A percentile compares a stretch with the other conserved stretches of the same genome.
These are phyloP conservation scores for Saksenaea vasiformis DNA, from an alignment of 371 early-diverging fungal genomes.

Conservation along the genomic window DNA sequence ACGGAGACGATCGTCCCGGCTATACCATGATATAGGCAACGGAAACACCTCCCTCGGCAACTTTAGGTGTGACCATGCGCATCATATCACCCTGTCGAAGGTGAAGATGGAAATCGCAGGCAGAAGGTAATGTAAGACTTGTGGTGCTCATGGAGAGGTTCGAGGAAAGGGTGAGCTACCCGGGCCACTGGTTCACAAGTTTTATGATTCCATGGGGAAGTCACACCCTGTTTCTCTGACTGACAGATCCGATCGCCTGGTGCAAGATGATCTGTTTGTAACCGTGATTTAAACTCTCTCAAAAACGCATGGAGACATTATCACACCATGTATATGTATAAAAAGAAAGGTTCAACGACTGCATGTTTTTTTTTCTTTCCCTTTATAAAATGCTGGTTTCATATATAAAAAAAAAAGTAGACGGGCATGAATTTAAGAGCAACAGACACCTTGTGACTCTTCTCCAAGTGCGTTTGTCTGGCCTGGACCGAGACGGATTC, in stretches of 20 bases:
- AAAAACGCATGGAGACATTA: no score
- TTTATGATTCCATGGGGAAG: no score
- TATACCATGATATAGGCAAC: conserved; percentile 92
- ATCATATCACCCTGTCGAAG: conserved; percentile 93
- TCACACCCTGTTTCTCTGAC: no score
- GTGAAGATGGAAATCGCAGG: conserved; percentile 94
- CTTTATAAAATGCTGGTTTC: not conserved
- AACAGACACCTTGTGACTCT: conserved; percentile 38
- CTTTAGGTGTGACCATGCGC: conserved; percentile 83
- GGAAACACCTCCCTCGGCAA: conserved; percentile 84
- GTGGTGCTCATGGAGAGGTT: conserved; percentile 20
- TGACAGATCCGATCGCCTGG: no score
- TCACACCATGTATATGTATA: no score
- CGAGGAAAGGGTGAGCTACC: no score
- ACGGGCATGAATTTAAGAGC: conserved; percentile 1
- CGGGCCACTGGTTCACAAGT: not conserved
- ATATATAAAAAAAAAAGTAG: not conserved
- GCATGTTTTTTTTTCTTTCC: not conserved
- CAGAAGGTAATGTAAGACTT: conserved; percentile 62
- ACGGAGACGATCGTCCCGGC: not conserved
- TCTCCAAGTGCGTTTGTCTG: conserved; percentile 49
- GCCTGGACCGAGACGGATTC: conserved; percentile 51
- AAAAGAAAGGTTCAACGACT: no score
- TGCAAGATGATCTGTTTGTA: no score
- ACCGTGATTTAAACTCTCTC: no score